Percentiles rank a stretch among this genome's conserved stretches.
Evolutionary conservation across 371 early-diverging fungal genomes (phyloP).

Genomic region (Mucor piriformis): DNA sequence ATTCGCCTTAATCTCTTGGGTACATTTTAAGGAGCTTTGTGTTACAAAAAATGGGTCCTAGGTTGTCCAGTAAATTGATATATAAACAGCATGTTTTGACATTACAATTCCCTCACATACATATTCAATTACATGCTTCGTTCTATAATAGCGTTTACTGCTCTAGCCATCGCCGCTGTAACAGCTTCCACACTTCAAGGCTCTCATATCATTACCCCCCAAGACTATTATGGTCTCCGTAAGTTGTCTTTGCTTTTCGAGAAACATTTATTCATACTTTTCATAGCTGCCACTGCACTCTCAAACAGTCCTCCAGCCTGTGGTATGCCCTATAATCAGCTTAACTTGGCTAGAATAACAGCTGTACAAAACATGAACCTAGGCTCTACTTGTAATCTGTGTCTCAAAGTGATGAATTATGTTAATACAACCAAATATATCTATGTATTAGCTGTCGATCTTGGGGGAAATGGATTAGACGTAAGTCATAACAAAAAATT

Average conservation of each 20-base stretch:
- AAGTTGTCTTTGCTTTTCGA: not conserved
- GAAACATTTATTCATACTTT: not conserved
- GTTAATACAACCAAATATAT: constrained; percentile 37
- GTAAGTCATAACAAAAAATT: constrained; percentile 22
- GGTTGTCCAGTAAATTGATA: not conserved
- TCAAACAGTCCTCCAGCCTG: constrained; percentile 52
- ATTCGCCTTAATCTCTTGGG: no score
- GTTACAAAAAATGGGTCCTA: no score
- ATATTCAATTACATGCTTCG: not conserved
- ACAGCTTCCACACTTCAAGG: constrained; percentile 12
- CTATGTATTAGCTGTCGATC: constrained; percentile 60
- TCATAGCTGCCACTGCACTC: constrained; percentile 20
- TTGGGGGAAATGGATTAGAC: constrained; percentile 56
- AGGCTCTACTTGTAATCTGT: constrained; percentile 47
- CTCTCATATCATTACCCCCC: constrained; percentile 26
- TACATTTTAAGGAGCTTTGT: no score
- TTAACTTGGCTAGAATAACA: constrained; percentile 57
- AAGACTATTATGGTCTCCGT: constrained; percentile 33
- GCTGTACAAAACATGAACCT: constrained; percentile 53
- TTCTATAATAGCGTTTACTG: not conserved
- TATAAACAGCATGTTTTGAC: not conserved
- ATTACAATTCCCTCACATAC: not conserved
- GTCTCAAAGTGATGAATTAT: constrained; percentile 50
- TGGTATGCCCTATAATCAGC: constrained; percentile 53
- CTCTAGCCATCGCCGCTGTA: not conserved